phyloP scores from a whole-genome alignment of 768 basidiomycete genomes.

The Lentinus brumalis region DNA sequence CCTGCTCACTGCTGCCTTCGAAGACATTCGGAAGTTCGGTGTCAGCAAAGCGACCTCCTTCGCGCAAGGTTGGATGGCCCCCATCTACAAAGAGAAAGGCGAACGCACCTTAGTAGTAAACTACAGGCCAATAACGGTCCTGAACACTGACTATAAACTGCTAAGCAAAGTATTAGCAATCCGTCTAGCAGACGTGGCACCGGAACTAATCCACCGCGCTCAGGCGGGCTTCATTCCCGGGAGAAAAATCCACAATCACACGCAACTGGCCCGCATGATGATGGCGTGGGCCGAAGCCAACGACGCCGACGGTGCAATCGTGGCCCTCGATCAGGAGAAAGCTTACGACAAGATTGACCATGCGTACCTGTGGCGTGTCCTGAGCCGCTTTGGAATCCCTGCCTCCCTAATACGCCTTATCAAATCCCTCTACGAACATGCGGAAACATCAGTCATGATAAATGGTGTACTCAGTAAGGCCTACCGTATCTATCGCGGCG shows the following conservation, averaged over 20 bases:
- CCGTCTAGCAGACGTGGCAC: constrained; percentile 15
- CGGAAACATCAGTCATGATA: constrained; percentile 33
- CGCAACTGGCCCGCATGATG: constrained; percentile 25
- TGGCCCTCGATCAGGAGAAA: constrained; percentile 22
- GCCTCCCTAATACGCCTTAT: constrained; percentile 26
- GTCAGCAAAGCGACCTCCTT: constrained; percentile 18
- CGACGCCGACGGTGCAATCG: constrained; percentile 11
- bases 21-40: no score
- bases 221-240: constrained; percentile 43
- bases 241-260: constrained; percentile 35
- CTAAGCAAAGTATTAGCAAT: constrained; percentile 29
- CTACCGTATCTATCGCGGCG: constrained; percentile 33
- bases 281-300: constrained; percentile 9
- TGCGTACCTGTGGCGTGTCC: constrained; percentile 15
- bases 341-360: constrained; percentile 23
- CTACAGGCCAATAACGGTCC: constrained; percentile 22
- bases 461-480: constrained; percentile 33
- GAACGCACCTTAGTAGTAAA: constrained; percentile 10
- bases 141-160: constrained; percentile 37
- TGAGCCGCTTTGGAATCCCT: constrained; percentile 5
- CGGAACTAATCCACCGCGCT: constrained; percentile 33
- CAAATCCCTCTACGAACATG: constrained; percentile 31
- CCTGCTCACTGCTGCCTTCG: no score
- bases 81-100: constrained; percentile 42
- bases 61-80: constrained; percentile 35